Percentiles rank a stretch among this genome's conserved stretches.
These are phyloP conservation scores for Melanomma pulvis-pyrius DNA, from an alignment of 495 filamentous ascomycete genomes.

Conservation along the genomic window DNA sequence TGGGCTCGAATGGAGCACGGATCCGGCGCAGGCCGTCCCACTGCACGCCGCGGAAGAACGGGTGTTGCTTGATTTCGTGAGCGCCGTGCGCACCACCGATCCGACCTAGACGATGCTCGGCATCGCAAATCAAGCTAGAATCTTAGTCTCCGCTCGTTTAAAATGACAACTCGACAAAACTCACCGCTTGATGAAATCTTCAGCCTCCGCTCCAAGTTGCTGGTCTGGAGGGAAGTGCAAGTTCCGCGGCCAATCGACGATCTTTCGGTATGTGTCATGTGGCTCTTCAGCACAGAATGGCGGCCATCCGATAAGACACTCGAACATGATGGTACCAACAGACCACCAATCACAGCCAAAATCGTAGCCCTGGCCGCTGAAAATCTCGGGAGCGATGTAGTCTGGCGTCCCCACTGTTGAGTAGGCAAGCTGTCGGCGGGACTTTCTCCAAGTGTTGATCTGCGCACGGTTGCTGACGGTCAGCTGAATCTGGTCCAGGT, in stretches of 20 bases:
- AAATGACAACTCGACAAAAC: conserved; percentile 21
- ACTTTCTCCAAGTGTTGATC: conserved; percentile 98
- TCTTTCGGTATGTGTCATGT: conserved; percentile 98
- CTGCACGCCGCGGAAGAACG: conserved; percentile 94
- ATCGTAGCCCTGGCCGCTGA: conserved; percentile 91
- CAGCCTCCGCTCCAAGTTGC: conserved; percentile 80
- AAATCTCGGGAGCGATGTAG: conserved; percentile 98
- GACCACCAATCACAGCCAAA: conserved; percentile 99
- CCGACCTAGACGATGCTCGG: conserved; percentile 84
- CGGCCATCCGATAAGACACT: conserved; percentile 98
- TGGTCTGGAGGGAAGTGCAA: conserved; percentile 97
- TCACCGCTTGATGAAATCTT: conserved; percentile 83
- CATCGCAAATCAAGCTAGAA: conserved; percentile 81
- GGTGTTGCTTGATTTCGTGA: conserved; percentile 86
- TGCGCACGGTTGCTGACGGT: conserved; percentile 95
- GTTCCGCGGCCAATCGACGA: conserved; percentile 94
- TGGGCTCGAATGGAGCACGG: conserved; percentile 92
- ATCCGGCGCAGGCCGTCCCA: conserved; percentile 91
- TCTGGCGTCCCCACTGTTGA: conserved; percentile 98
- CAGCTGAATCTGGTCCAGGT: conserved; percentile 95
- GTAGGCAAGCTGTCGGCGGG: conserved; percentile 91
- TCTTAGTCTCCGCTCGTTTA: conserved; percentile 13
- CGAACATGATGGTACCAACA: conserved; percentile 98
- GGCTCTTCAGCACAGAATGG: conserved; percentile 98
- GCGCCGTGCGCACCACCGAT: conserved; percentile 75